Base-by-base conservation (phyloP, 2,329 filamentous ascomycete genomes). In the Clonostachys solani region DNA sequence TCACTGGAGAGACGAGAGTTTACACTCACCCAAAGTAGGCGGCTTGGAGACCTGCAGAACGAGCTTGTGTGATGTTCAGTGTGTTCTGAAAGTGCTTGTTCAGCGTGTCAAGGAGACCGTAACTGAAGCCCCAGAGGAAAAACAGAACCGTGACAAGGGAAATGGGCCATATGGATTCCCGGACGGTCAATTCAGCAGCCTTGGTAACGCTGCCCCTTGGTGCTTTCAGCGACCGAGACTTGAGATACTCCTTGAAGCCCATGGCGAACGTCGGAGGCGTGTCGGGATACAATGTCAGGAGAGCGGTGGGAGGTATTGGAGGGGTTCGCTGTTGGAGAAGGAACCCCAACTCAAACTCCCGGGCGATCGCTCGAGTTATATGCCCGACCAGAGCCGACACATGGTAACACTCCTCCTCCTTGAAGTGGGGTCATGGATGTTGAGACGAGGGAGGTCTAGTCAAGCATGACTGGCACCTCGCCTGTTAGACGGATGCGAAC, bases 91-190 rank as follows among this genome's bases (percentile, higher is more conserved):
- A 77, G 56, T 77, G 72, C 50, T 69, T 67, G 63, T 77, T 77
- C 53, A 77, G 66, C 17, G 73, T 73, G 51, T 72, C 69, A 42
- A 74, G 61, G 16, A 74, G 60, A 40, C 71, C 69, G 52, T 73
- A 73, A 47, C 66, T 68, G 55, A 74, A 73, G 12, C 71, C 71
- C 71, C 69, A 73, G 38, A 74, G 65, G 50, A 73, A 73, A 60
- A 73, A 73, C 33, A 73, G 61, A 23, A 67, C 60, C 7, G 72
- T 74, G 42, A 72, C 69, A 5, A 90, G 73, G 47, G 71, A 69
- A 42, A 89, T 74, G 4, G 86, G 86, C 54, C 78, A 78, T 46
- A 89, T 72, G 12, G 84, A 89, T 57, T 87, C 74, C 45, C 81
- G 72, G 33, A 88, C 61, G 0, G 83, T 87, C 51, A 89, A 69